Evolutionary conservation across 1,284 basidiomycete genomes (phyloP).

Genomic region (Trametes sp.): DNA sequence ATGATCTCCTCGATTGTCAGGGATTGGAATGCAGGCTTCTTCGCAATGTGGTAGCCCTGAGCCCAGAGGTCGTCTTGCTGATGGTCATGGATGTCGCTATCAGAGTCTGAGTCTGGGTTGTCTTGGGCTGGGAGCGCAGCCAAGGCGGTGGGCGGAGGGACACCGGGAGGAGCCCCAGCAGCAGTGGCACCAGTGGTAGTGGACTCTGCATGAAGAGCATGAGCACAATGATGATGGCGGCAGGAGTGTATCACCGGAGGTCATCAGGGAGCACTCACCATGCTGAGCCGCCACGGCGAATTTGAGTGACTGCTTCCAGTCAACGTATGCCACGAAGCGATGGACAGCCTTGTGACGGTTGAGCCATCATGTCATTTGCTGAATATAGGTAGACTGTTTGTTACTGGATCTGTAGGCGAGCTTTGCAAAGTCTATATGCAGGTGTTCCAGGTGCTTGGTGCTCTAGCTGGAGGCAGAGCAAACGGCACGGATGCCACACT

Average conservation of each 20-base stretch:
- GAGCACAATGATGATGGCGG: too few relatives aligned
- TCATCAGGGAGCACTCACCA: too few relatives aligned
- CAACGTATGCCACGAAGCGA: conserved; percentile 2
- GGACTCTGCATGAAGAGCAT: too few relatives aligned
- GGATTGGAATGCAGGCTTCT: background rate
- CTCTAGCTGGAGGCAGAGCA: conserved; percentile 35
- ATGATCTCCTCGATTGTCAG: background rate
- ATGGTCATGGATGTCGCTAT: background rate
- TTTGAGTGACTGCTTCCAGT: too few relatives aligned
- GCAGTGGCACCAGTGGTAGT: too few relatives aligned
- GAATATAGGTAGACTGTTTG: conserved; percentile 24
- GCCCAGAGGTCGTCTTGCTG: background rate
- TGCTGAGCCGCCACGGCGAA: conserved; percentile 1
- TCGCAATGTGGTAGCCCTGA: conserved; percentile 8
- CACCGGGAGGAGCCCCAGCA: too few relatives aligned
- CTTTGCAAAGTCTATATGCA: conserved; percentile 41
- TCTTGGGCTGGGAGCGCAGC: too few relatives aligned
- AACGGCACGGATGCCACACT: conserved; percentile 21
- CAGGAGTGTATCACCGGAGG: too few relatives aligned
- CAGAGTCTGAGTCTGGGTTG: too few relatives aligned
- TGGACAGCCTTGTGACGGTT: conserved; percentile 24
- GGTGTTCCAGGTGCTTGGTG: conserved; percentile 35
- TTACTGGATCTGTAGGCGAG: conserved; percentile 32
- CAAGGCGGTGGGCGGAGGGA: too few relatives aligned
- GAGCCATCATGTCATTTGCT: conserved; percentile 36